phyloP scores from a whole-genome alignment of 495 filamentous ascomycete species.

The Podospora fimiseda region DNA sequence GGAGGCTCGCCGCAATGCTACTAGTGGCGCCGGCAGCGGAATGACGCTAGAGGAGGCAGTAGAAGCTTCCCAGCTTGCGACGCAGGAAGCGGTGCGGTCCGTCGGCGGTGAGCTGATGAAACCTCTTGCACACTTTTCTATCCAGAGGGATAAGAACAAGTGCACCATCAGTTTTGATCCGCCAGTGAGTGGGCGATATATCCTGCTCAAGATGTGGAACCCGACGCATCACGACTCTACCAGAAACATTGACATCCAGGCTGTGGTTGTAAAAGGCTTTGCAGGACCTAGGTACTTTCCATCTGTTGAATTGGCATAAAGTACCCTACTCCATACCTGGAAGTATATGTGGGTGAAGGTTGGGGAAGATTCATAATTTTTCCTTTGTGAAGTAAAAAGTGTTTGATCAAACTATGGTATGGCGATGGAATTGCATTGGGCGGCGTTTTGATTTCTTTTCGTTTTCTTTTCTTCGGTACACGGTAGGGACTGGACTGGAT shows the following conservation, averaged over 20 bases:
- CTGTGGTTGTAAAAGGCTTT: slow-evolving; percentile 70
- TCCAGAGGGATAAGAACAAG: slow-evolving; percentile 70
- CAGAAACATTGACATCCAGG: slow-evolving; percentile 81
- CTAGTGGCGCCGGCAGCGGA: slow-evolving; percentile 12
- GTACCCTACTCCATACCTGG: not conserved
- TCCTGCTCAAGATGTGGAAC: slow-evolving; percentile 83
- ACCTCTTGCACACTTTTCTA: slow-evolving; percentile 73
- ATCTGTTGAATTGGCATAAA: slow-evolving; percentile 12
- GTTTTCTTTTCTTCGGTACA: too few species aligned
- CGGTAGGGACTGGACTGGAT: too few species aligned
- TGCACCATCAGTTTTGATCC: slow-evolving; percentile 87
- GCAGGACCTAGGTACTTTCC: slow-evolving; percentile 75
- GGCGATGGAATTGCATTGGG: not conserved
- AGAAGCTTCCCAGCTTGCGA: slow-evolving; percentile 48
- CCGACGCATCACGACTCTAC: slow-evolving; percentile 45
- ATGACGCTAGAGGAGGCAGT: slow-evolving; percentile 42
- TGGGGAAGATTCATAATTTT: not conserved
- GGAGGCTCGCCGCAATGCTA: not conserved
- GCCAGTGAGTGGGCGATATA: slow-evolving; percentile 72
- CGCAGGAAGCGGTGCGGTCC: slow-evolving; percentile 49
- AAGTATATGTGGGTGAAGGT: not conserved
- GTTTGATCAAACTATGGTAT: not conserved
- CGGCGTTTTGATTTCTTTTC: not conserved
- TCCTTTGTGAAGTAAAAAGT: not conserved
- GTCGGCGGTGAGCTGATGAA: slow-evolving; percentile 52